Conservation (phyloP, 106 monocot species). For the Vanilla planifolia region DNA sequence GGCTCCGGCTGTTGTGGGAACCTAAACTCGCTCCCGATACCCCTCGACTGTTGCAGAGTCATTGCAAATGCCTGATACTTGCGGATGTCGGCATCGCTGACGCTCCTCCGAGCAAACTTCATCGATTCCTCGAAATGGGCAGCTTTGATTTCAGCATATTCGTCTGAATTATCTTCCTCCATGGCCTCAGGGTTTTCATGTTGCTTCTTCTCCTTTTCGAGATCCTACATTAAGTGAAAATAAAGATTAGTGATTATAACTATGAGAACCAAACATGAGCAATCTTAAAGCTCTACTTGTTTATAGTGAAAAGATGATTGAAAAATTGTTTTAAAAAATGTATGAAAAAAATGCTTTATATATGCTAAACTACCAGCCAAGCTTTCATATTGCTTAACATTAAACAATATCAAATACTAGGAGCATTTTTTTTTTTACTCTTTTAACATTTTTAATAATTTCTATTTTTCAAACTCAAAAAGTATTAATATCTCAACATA, state of each 20-base stretch:
- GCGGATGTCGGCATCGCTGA: conserved; percentile 69
- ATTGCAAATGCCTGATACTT: conserved; percentile 79
- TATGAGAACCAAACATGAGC: not conserved
- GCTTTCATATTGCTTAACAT: too few relatives aligned
- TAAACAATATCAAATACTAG: too few relatives aligned
- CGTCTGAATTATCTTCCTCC: conserved; percentile 64
- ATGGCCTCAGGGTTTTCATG: conserved; percentile 72
- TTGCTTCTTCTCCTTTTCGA: conserved; percentile 56
- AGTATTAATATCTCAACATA: too few relatives aligned
- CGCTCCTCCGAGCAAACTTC: conserved; percentile 72
- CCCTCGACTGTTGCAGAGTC: conserved; percentile 70
- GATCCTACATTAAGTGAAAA: conserved; percentile 29
- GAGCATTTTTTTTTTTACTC: too few relatives aligned
- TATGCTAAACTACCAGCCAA: too few relatives aligned
- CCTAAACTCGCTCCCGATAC: conserved; percentile 65
- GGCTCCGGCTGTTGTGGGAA: conserved; percentile 41
- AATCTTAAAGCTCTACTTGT: not conserved
- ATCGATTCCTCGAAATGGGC: conserved; percentile 79
- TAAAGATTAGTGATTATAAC: not conserved
- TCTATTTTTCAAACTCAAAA: too few relatives aligned
- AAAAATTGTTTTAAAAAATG: too few relatives aligned
- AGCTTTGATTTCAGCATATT: conserved; percentile 65
- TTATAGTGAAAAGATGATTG: too few relatives aligned
- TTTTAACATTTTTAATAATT: too few relatives aligned
- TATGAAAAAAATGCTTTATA: too few relatives aligned